phyloP scores from a whole-genome alignment of 2,329 filamentous ascomycete genomes.

The Ophiostoma montium region DNA sequence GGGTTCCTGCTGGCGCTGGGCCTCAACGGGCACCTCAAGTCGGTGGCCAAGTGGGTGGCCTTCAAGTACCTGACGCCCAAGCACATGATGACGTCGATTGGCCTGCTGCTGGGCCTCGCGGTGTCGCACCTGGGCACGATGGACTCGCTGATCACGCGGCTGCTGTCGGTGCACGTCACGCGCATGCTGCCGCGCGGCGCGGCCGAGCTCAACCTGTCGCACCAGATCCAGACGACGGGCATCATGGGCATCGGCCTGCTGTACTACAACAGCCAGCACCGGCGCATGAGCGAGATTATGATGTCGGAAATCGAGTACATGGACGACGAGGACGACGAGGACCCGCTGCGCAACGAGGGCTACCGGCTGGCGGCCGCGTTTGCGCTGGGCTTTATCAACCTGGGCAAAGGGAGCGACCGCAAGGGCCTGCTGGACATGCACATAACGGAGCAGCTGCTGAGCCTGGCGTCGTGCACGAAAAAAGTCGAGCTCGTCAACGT shows the following conservation, averaged over 20 bases:
- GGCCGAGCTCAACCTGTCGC: constrained; percentile 85
- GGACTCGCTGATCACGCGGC: constrained; percentile 85
- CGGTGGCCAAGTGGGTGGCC: constrained; percentile 91
- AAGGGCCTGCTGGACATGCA: constrained; percentile 88
- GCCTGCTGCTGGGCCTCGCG: constrained; percentile 78
- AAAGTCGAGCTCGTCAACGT: constrained; percentile 87
- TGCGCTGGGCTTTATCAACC: constrained; percentile 83
- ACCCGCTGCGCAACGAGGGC: constrained; percentile 81
- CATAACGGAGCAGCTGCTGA: constrained; percentile 74
- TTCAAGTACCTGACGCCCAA: constrained; percentile 99
- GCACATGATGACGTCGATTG: constrained; percentile 97
- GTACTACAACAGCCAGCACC: constrained; percentile 90
- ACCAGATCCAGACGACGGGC: constrained; percentile 85
- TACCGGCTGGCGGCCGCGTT: constrained; percentile 92
- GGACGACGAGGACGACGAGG: constrained; percentile 67
- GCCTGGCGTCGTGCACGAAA: constrained; percentile 76
- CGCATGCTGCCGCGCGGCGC: constrained; percentile 85
- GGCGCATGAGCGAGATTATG: constrained; percentile 98
- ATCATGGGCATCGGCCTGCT: constrained; percentile 94
- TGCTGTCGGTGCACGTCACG: constrained; percentile 91
- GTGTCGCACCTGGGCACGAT: constrained; percentile 93
- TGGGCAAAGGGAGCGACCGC: constrained; percentile 79
- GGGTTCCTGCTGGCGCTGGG: constrained; percentile 85
- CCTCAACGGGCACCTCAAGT: constrained; percentile 87
- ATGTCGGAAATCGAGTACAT: constrained; percentile 91